Evolutionary conservation across 116 monocot species (phyloP), one percentile per base, ranked within the genome.

Genomic region (Posidonia oceanica): DNA sequence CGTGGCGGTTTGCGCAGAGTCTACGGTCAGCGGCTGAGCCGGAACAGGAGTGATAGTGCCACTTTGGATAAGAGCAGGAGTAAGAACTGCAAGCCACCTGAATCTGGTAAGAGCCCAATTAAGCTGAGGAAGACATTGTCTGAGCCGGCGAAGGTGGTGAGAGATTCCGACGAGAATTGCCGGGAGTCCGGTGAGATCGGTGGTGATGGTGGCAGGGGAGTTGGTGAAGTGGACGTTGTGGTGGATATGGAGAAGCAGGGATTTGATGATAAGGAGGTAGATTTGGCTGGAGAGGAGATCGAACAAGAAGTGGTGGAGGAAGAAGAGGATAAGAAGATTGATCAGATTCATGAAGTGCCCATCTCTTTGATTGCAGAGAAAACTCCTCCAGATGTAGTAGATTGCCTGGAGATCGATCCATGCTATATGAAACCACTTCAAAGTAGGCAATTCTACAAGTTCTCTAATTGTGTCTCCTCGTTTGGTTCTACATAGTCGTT

Each of bases 251-350:
- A 63, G 73, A 39, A 39, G 60, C 56, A 78, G 56, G 71, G 80
- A 59, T 76, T 84, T 65, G 84, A 84, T 54, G 88, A 81, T 36
- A 86, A 87, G 58, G 82, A 87, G 69, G 79, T 84, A 52, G 87
- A 78, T 66, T 10, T 79, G 39, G 63, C 71, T 61, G 16, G 16
- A 52, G 36, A 52, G 64, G 72, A 68, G 69, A 29, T 8, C 21
- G 40, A 58, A 72, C 11, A 8, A 40, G 74, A 73, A 54, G 17
- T 48, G 21, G 63, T 48, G 13, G 70, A 48, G 20, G 61, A n/a
- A n/a, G 76, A 54, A 5, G 70, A 75, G 18, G 80, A 76, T 55
- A 64, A 73, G 66, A 56, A 54, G 53, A 68, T 72, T 17, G 36
- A 80, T n/a, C 64, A 79, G 73, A 75, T 76, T 64, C 20, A 17